phyloP scores from a whole-genome alignment of 345 rosid genomes.

The Salix brachista region DNA sequence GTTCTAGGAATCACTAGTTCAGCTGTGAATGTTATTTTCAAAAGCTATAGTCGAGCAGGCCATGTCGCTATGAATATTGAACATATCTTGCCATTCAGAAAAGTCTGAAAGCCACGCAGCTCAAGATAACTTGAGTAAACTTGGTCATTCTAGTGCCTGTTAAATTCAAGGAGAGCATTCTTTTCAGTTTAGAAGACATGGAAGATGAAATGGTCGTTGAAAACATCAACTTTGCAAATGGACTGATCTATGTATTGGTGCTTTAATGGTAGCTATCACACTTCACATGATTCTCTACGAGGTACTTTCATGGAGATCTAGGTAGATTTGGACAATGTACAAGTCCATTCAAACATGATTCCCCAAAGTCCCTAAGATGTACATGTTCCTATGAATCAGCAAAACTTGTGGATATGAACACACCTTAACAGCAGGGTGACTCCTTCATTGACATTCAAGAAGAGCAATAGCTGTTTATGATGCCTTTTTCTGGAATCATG shows the following conservation, averaged over 20 bases:
- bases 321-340: not conserved
- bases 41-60: not conserved
- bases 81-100: not conserved
- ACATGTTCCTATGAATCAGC: not conserved
- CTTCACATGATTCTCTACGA: not conserved
- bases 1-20: too few relatives aligned
- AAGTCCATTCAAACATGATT: not conserved
- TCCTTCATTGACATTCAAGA: not conserved
- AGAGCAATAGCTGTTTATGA: not conserved
- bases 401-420: conserved; percentile 88
- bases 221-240: not conserved
- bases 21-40: too few relatives aligned
- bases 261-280: not conserved
- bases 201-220: not conserved
- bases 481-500: not conserved
- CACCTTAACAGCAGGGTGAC: conserved; percentile 89
- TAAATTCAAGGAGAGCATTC: not conserved
- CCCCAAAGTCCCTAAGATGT: not conserved
- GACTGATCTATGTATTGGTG: not conserved
- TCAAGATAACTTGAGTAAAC: not conserved
- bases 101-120: not conserved
- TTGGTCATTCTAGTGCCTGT: not conserved
- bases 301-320: not conserved
- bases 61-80: not conserved
- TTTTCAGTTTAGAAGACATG: not conserved